Evolutionary conservation across 169 alveolate genomes (phyloP).

Genomic region (Eimeria praecox): DNA sequence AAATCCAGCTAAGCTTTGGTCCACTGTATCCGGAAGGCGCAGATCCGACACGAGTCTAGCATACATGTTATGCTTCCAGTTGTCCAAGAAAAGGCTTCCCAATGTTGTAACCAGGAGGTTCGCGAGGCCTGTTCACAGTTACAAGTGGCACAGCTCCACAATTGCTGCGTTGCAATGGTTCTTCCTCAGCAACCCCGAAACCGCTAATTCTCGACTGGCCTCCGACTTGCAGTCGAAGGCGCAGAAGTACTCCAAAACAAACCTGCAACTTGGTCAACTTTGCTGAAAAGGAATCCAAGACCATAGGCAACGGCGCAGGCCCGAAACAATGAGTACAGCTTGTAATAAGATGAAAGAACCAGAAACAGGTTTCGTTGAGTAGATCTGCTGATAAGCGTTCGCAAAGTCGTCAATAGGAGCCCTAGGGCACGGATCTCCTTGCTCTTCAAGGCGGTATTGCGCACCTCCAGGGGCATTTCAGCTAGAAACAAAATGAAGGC

Average conservation of each 20-base stretch:
- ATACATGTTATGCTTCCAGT: constrained; percentile 53
- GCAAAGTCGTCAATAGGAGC: constrained; percentile 36
- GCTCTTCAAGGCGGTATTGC: constrained; percentile 53
- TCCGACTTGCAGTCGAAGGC: not conserved
- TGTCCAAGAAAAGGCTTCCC: constrained; percentile 55
- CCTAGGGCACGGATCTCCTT: constrained; percentile 63
- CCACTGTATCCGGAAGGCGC: constrained; percentile 45
- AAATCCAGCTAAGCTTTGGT: constrained; percentile 11
- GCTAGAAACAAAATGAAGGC: not conserved
- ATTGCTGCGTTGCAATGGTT: not conserved
- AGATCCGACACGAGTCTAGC: constrained; percentile 42
- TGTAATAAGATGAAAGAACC: constrained; percentile 58
- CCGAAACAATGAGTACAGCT: constrained; percentile 19
- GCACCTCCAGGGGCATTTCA: constrained; percentile 63
- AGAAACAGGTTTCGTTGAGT: constrained; percentile 17
- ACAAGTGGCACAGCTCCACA: not conserved
- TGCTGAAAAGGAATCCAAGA: constrained; percentile 71
- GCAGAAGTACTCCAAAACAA: not conserved
- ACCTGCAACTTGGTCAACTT: constrained; percentile 66
- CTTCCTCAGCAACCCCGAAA: not conserved
- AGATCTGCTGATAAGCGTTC: constrained; percentile 44
- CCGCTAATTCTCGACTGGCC: not conserved
- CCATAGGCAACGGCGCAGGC: constrained; percentile 75
- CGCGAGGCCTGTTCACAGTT: constrained; percentile 52
- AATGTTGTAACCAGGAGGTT: constrained; percentile 40